Percentiles rank a stretch among this genome's conserved stretches.
These are phyloP conservation scores for Schoenoplectus tabernaemontani DNA, from an alignment of 202 grass and related monocot species.

Conservation along the genomic window DNA sequence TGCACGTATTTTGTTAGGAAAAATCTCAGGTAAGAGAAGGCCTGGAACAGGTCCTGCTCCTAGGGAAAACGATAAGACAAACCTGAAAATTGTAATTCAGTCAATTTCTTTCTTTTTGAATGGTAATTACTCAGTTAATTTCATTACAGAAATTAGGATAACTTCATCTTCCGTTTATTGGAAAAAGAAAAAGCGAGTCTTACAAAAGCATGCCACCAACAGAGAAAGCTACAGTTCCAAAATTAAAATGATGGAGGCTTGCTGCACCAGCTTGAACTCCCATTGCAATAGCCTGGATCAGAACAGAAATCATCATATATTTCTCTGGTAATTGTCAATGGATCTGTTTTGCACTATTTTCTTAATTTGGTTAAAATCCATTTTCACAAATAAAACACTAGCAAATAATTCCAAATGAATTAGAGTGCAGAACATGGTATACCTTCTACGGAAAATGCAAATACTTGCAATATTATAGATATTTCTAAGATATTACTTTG, in stretches of 20 bases:
- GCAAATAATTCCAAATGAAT: neutral
- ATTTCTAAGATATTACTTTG: no score
- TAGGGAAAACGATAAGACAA: conserved; percentile 86
- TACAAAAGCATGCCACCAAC: conserved; percentile 96
- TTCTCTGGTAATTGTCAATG: neutral
- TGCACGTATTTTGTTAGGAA: conserved; percentile 94
- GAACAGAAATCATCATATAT: conserved; percentile 23
- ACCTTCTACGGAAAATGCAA: neutral
- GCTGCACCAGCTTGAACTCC: conserved; percentile 75
- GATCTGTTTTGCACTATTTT: neutral
- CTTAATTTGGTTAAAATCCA: neutral
- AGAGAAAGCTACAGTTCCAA: conserved; percentile 67
- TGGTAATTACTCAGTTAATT: no score
- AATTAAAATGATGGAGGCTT: conserved; percentile 59
- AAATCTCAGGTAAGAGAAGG: conserved; percentile 96
- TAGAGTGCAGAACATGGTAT: neutral
- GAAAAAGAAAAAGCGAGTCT: no score
- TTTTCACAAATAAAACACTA: neutral
- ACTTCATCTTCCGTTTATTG: no score
- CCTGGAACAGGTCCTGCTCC: conserved; percentile 98
- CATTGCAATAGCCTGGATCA: conserved; percentile 80
- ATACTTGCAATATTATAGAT: no score
- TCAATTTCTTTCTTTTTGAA: no score
- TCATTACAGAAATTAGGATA: no score
- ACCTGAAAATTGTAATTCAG: conserved; percentile 50